Percentiles rank a stretch among this genome's conserved stretches.
Evolutionary conservation across 2,329 filamentous ascomycete genomes (phyloP).

Genomic region (Bipolaris sorokiniana): DNA sequence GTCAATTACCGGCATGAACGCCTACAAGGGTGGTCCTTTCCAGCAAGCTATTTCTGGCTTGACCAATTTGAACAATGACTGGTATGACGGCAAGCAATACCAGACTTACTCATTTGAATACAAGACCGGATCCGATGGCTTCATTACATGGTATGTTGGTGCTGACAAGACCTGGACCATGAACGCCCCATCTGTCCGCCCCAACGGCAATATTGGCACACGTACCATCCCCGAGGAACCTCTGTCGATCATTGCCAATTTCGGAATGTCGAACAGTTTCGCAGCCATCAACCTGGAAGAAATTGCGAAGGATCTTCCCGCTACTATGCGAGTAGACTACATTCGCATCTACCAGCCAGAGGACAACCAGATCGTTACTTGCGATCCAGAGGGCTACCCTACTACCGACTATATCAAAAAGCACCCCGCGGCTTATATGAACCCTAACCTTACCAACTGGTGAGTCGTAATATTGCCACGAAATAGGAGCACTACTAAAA

Average conservation of each 20-base stretch:
- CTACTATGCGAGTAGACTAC: conserved; percentile 71
- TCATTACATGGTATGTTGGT: conserved; percentile 73
- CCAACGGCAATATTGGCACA: conserved; percentile 73
- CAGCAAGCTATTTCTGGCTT: conserved; percentile 63
- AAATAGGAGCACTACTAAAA: conserved; percentile 15
- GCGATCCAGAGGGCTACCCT: conserved; percentile 70
- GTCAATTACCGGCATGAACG: conserved; percentile 59
- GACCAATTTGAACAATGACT: conserved; percentile 62
- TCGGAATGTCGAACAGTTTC: conserved; percentile 73
- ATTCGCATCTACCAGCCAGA: conserved; percentile 73
- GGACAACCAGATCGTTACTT: conserved; percentile 64
- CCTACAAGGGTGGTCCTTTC: conserved; percentile 61
- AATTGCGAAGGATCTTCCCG: conserved; percentile 62
- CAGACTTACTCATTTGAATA: conserved; percentile 65
- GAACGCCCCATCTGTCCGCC: conserved; percentile 63
- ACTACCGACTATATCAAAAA: conserved; percentile 71
- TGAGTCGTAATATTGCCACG: conserved; percentile 46
- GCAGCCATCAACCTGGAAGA: conserved; percentile 65
- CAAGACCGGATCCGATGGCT: conserved; percentile 61
- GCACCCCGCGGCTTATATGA: conserved; percentile 67
- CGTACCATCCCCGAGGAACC: conserved; percentile 70
- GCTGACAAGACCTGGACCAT: conserved; percentile 69
- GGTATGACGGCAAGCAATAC: conserved; percentile 62
- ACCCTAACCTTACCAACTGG: conserved; percentile 69
- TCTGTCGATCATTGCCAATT: conserved; percentile 70